Base-by-base conservation (phyloP, 257 asterid genomes). In the Primulina eburnea region DNA sequence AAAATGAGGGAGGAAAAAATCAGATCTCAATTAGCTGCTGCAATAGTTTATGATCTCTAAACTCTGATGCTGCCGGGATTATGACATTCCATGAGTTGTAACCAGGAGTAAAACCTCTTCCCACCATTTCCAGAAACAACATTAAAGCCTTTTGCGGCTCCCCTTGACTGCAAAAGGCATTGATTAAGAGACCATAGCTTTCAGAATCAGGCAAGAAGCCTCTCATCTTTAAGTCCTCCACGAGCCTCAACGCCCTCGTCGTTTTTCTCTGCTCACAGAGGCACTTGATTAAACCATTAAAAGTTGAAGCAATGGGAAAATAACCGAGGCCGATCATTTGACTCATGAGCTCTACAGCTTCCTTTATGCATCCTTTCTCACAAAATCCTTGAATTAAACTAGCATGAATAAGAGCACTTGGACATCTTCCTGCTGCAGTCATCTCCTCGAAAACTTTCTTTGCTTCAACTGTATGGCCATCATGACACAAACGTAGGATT, bases 151-250 rank as follows among this genome's bases (percentile, higher is more conserved):
- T 84, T 33, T 82, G 89, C 61, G 81, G 69, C n/a, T 86, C 85
- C 68, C 84, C 85, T 63, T 76, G 61, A 34, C 56, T 60, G 73
- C 92, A 80, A 4, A 81, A 68, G 21, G 76, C 83, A 30, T 69
- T 55, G 53, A 90, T 73, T 33, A 88, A 33, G 24, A 75, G 60
- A 24, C 81, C 70, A 43, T 85, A 94, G 75, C 90, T 94, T 74
- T 78, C 88, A 62, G 71, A 73, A 77, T 92, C 87, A 33, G 81
- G 81, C 33, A 67, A 75, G 47, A 83, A 81, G 7, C 89, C 85
- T 75, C 90, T 83, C 62, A 64, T 75, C 75, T 65, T 76, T 80
- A 91, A 64, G 47, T 94, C 97, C 75, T 89, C 95, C 86, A 89
- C 43, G 21, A 94, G 76, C 81, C 82, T 84, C 60, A 69, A 7